Evolutionary conservation across 2,329 filamentous ascomycete species (phyloP), one percentile per base, ranked within the genome.

Genomic region (Dactylellina leptospora): DNA sequence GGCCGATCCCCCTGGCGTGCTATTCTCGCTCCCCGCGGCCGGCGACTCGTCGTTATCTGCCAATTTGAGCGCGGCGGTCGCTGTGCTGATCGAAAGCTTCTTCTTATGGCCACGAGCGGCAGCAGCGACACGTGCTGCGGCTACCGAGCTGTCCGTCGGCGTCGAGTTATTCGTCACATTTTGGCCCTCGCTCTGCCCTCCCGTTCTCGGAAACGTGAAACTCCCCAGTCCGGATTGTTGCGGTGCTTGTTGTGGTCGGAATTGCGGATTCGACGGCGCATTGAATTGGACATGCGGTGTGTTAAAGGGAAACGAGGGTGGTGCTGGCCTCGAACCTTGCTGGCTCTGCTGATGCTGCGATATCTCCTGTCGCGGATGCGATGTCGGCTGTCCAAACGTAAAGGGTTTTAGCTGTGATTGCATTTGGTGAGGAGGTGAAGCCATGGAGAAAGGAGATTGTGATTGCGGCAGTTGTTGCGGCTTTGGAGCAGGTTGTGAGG

Each of bases 81-180:
- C 69, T 11, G 69, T 73, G 69, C 69, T 73, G 55, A 73, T 73
- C 62, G 69, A 73, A 23, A 73, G 61, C 45, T 68, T 73, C 48
- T 73, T 73, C 54, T 68, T 73, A 20, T 73, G 69, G 27, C 61
- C 61, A 68, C 69, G 69, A 58, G 58, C 56, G 30, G 27, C 36
- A 18, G 47, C 59, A 5, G 47, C 50, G 51, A 25, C 51, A 53
- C 69, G 60, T 59, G 61, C 55, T 5, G 51, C 13, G 6, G 40
- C 30, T 27, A 55, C 53, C n/a, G 51, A 48, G 11, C 51, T 28
- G 30, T 63, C 59, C 18, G 66, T 18, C 18, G 60, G 18, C 13
- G 42, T 25, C 20, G 54, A 38, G 22, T 60, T 68, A 27, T 33
- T 54, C n/a, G 53, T 51, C n/a, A 44, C 38, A 20, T 45, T 55